Evolutionary conservation across 2,329 filamentous ascomycete genomes (phyloP).

Genomic region (Lasiodiplodia gonubiensis): DNA sequence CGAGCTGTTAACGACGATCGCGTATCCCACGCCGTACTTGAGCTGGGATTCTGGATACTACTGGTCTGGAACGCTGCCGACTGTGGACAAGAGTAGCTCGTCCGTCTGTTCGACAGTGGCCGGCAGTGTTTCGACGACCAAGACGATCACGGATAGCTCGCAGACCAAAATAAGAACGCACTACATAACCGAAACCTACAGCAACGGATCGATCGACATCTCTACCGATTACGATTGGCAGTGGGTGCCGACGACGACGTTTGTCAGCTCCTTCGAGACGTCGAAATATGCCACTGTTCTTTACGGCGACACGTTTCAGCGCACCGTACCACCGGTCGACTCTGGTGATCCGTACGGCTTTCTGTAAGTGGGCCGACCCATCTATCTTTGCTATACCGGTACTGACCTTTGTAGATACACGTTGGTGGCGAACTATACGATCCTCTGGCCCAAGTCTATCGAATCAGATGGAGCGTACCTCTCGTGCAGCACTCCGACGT

Average conservation of each 20-base stretch:
- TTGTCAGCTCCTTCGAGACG: not conserved
- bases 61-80: not conserved
- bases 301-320: slow-evolving; percentile 12
- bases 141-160: not conserved
- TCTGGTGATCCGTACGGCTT: slow-evolving; percentile 5
- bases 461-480: slow-evolving; percentile 10
- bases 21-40: slow-evolving; percentile 9
- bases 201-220: not conserved
- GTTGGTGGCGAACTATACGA: not conserved
- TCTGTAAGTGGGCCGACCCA: not conserved
- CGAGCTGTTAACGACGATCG: not conserved
- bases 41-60: slow-evolving; percentile 2
- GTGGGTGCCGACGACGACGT: not conserved
- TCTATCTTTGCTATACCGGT: no score
- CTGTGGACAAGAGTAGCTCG: not conserved
- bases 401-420: not conserved
- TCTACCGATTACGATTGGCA: not conserved
- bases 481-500: not conserved
- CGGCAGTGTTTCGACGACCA: not conserved
- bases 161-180: not conserved
- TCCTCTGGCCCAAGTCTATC: slow-evolving; percentile 9
- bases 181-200: not conserved
- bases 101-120: not conserved
- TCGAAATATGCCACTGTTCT: not conserved
- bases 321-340: not conserved